Evolutionary conservation across 2,329 filamentous ascomycete genomes (phyloP).

Genomic region (Celoporthe dispersa): DNA sequence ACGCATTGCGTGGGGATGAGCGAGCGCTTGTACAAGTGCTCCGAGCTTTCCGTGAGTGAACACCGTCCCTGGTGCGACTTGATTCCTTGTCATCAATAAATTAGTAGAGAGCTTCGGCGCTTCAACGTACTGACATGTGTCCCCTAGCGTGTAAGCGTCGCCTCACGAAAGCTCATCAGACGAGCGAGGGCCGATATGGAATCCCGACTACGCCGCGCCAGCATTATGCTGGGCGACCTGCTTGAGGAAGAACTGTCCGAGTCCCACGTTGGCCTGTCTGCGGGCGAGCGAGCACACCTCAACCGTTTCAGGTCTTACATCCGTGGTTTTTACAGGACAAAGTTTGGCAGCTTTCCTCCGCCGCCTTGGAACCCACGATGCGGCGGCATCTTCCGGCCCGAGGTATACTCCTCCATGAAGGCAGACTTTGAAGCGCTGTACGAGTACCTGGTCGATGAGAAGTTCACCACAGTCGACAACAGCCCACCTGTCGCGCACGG

Average conservation of each 20-base stretch:
- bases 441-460: conserved; percentile 69
- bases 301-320: conserved; percentile 74
- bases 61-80: conserved; percentile 23
- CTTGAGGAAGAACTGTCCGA: conserved; percentile 73
- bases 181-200: conserved; percentile 69
- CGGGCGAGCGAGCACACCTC: conserved; percentile 67
- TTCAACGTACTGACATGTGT: conserved; percentile 19
- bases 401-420: conserved; percentile 64
- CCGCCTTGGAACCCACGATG: conserved; percentile 43
- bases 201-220: conserved; percentile 60
- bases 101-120: neutral
- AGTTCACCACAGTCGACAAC: conserved; percentile 53
- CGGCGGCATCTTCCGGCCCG: conserved; percentile 58
- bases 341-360: conserved; percentile 75
- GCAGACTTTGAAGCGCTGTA: conserved; percentile 74
- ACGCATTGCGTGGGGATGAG: conserved; percentile 80
- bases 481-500: conserved; percentile 61
- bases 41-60: conserved; percentile 66
- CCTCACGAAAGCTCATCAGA: conserved; percentile 68
- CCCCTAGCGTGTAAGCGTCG: conserved; percentile 50
- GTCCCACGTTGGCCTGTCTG: conserved; percentile 65
- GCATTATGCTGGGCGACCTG: conserved; percentile 66
- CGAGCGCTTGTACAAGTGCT: conserved; percentile 57
- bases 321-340: conserved; percentile 66
- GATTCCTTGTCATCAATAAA: neutral